Evolutionary conservation across 2,329 filamentous ascomycete species (phyloP), one percentile per base, ranked within the genome.

Genomic region (Ilyonectria robusta): DNA sequence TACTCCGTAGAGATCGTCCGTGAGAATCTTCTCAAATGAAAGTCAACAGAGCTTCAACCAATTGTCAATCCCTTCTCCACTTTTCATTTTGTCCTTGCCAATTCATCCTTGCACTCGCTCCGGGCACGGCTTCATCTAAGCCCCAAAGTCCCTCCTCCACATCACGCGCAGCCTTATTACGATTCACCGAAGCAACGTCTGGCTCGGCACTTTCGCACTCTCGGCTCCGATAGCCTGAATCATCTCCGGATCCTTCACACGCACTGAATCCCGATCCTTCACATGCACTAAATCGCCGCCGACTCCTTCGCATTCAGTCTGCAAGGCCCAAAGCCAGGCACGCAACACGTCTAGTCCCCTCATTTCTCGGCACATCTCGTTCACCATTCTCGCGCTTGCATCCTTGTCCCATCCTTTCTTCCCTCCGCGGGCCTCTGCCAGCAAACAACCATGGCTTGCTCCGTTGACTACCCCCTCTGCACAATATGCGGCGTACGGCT

Each of bases 401-500:
- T 50, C 17, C 11, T 42, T 42, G 23, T 29, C 6, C 23, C 46
- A 29, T 29, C 46, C 4, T 17, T 17, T 31, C 26, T 29, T 33
- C 26, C 17, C 4, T 8, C 19, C 3, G 3, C 26, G 17, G 15
- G 15, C 3, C 26, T 6, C 47, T 11, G 9, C 26, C 15, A 51
- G 26, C 48, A 56, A 29, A 9, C 5, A 17, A 9, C 2, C 6
- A 66, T 68, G 66, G 33, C 63, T 5, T 8, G 26, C 5, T 62
- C 57, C 10, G 37, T 47, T n/a, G 66, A 66, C 9, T 62, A 13
- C 21, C 5, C 54, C 21, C 21, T 26, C 8, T 68, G 67, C 17
- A 54, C 47, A 1, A 66, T 69, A 31, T 69, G 67, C 3, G 62
- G 61, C 44, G 11, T 69, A 9, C 1, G 15, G 1, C 55, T 69